These are phyloP conservation scores for Syzygium malaccense DNA, from an alignment of 441 rosid genomes.

Conservation along the genomic window DNA sequence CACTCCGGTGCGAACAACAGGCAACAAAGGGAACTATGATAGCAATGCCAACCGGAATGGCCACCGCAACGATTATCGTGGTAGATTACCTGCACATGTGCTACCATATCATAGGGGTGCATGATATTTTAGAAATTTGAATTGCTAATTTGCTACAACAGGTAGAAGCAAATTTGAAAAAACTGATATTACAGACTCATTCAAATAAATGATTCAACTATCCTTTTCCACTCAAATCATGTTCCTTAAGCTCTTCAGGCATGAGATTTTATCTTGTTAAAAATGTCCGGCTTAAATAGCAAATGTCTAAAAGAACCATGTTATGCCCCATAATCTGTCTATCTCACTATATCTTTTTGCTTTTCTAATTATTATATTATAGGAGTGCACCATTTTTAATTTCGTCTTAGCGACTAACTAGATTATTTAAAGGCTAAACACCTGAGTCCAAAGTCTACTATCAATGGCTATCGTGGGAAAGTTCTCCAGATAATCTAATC, in stretches of 20 bases:
- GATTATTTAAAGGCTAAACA: not conserved
- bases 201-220: not conserved
- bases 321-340: not conserved
- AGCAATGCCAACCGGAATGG: not conserved
- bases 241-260: not conserved
- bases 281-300: not conserved
- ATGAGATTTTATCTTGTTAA: not conserved
- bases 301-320: not conserved
- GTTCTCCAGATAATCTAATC: not conserved
- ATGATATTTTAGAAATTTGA: not conserved
- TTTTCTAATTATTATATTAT: not conserved
- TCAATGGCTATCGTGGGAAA: not conserved
- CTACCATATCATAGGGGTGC: not conserved
- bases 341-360: not conserved
- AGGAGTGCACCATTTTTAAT: not conserved
- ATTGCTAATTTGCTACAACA: not conserved
- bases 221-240: not conserved
- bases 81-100: not conserved
- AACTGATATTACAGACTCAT: not conserved
- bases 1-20: not conserved
- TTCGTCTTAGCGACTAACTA: not conserved
- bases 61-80: not conserved
- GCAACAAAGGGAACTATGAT: not conserved
- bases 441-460: not conserved
- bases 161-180: not conserved